These are phyloP conservation scores for Candida schatavii DNA, from an alignment of 805 yeast species.

Conservation along the genomic window DNA sequence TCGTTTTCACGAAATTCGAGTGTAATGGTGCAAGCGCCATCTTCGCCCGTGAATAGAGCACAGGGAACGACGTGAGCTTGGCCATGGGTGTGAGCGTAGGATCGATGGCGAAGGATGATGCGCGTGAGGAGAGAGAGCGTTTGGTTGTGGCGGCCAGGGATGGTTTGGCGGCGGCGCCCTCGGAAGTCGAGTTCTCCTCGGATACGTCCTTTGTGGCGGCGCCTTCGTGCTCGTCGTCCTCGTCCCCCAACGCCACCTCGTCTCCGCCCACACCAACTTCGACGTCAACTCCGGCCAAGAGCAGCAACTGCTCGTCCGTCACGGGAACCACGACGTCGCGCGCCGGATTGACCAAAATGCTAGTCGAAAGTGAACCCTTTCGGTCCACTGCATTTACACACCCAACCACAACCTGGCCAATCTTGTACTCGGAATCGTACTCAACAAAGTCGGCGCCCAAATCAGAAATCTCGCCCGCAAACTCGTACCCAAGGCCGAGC, in stretches of 20 bases:
- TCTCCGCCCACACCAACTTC: slow-evolving; percentile 1
- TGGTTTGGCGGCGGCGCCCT: neutral
- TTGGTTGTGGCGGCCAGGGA: neutral
- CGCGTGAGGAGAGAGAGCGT: neutral
- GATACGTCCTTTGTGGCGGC: too few relatives aligned
- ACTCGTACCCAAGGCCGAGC: slow-evolving; percentile 69
- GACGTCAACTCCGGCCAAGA: neutral
- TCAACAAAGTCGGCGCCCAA: slow-evolving; percentile 47
- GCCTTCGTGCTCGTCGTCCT: neutral
- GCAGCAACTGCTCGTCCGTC: slow-evolving; percentile 17
- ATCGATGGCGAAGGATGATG: slow-evolving; percentile 8
- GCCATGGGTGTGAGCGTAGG: slow-evolving; percentile 28
- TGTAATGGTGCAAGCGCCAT: slow-evolving; percentile 27
- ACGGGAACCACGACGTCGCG: slow-evolving; percentile 40
- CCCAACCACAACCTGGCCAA: slow-evolving; percentile 69
- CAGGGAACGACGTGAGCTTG: slow-evolving; percentile 30
- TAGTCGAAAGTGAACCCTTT: slow-evolving; percentile 57
- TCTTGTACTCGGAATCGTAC: slow-evolving; percentile 27
- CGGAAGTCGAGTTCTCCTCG: neutral
- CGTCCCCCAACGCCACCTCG: slow-evolving; percentile 2
- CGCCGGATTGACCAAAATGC: slow-evolving; percentile 52
- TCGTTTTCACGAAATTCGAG: slow-evolving; percentile 15
- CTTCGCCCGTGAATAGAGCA: slow-evolving; percentile 36
- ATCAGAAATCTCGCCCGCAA: slow-evolving; percentile 54
- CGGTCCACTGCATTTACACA: slow-evolving; percentile 48